phyloP scores from a whole-genome alignment of 805 yeast species.

The Saccharomyces jurei region DNA sequence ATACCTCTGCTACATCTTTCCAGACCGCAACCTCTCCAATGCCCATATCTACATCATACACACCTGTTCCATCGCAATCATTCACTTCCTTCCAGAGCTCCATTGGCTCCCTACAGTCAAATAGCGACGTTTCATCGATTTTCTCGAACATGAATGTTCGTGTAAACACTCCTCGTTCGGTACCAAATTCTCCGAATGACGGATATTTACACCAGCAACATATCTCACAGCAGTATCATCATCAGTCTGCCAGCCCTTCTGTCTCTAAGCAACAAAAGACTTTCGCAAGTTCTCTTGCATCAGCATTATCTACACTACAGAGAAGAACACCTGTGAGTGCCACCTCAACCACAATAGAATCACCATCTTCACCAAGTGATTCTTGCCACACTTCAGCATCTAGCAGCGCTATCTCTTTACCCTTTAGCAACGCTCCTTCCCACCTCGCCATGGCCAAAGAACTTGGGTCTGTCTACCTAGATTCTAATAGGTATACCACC shows the following conservation, averaged over 20 bases:
- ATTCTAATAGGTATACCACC: neutral
- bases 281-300: constrained; percentile 13
- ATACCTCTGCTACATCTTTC: neutral
- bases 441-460: neutral
- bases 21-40: neutral
- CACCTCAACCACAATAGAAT: constrained; percentile 5
- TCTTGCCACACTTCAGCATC: constrained; percentile 13
- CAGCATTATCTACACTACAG: constrained; percentile 14
- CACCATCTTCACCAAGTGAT: constrained; percentile 12
- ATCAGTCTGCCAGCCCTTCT: neutral
- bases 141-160: constrained; percentile 1
- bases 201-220: constrained; percentile 1
- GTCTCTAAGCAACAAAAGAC: neutral
- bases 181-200: constrained; percentile 4
- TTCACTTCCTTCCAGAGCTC: constrained; percentile 1
- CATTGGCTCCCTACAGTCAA: constrained; percentile 1
- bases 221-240: neutral
- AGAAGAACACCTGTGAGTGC: constrained; percentile 13
- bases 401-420: constrained; percentile 14
- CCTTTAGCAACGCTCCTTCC: constrained; percentile 5
- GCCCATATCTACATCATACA: neutral
- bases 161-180: constrained; percentile 4
- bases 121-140: neutral
- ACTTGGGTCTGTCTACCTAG: neutral
- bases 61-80: neutral